Evolutionary conservation across 805 yeast genomes (phyloP), one percentile per base, ranked within the genome.

Genomic region (Huiozyma sinensis): DNA sequence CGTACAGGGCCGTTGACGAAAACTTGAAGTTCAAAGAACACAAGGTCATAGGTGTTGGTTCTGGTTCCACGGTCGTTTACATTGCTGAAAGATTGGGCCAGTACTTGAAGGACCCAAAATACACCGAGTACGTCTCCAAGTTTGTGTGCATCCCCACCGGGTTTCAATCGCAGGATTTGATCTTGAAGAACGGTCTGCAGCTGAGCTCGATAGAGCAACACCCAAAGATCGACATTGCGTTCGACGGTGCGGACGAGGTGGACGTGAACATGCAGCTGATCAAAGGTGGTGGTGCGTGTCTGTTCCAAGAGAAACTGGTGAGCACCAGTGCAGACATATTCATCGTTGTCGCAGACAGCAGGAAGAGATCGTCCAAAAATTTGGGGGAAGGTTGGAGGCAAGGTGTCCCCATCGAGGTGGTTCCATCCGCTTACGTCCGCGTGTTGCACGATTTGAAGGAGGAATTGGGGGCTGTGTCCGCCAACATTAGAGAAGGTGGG

Each of bases 201-300:
- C 70, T 89, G 50, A 95, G 95, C 1, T 71, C 83, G 7, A 76
- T 90, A 47, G 97, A 90, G 57, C 89, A 87, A 68, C 80, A 68
- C 40, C 85, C 95, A 2, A 72, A 73, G 28, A 68, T 92, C 38
- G 98, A 92, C 61, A 78, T 92, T 54, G 95, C 96, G 1, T 92
- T 92, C 61, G 99, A 92, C 64, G 99, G 99, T 38, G 97, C 98
- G 2, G 99, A 92, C 65, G 98, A 92, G 65, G 89, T 89, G 46
- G 98, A 90, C 64, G 60, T 76, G 5, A 60, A 72, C 17, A 71
- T 92, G 54, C 85, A 88, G 60, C 79, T 89, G 56, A 92, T 92
- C 62, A 92, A 92, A 67, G 99, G 99, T 52, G 99, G 99, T 40
- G 99, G 99, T 36, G 99, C 97, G 1, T 92, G 99, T 64, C 71